phyloP scores from a whole-genome alignment of 768 basidiomycete species.

The Collybia sordida region DNA sequence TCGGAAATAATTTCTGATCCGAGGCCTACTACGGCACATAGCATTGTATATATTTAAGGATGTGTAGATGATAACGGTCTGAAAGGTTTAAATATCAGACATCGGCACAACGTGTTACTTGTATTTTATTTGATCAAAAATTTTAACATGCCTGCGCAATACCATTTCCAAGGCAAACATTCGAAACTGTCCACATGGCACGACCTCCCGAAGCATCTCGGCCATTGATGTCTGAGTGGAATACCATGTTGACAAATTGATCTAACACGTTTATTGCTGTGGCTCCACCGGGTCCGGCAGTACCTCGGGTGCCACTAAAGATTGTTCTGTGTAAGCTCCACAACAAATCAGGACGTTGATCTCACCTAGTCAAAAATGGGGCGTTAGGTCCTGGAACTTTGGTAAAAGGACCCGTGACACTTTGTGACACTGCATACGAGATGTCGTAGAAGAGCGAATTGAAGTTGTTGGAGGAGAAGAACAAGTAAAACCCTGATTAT shows the following conservation, averaged over 20 bases:
- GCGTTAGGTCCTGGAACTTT: slow-evolving; percentile 19
- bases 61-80: too few relatives aligned
- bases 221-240: slow-evolving; percentile 10
- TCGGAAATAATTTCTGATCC: too few relatives aligned
- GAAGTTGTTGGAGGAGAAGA: slow-evolving; percentile 29
- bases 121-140: too few relatives aligned
- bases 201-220: slow-evolving; percentile 5
- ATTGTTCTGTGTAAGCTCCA: not conserved
- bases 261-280: slow-evolving; percentile 8
- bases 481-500: slow-evolving; percentile 20
- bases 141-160: not conserved
- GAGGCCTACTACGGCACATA: too few relatives aligned
- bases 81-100: too few relatives aligned
- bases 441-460: slow-evolving; percentile 23
- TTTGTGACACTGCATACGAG: slow-evolving; percentile 25
- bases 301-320: slow-evolving; percentile 12
- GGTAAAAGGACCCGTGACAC: slow-evolving; percentile 27
- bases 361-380: slow-evolving; percentile 14
- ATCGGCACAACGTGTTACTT: too few relatives aligned
- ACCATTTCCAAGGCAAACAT: slow-evolving; percentile 1
- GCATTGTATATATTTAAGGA: too few relatives aligned
- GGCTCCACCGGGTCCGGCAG: slow-evolving; percentile 18
- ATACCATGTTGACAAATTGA: slow-evolving; percentile 8
- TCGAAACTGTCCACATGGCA: slow-evolving; percentile 8
- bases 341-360: not conserved